Conservation (phyloP, 2,329 filamentous ascomycete genomes). For the Trichoderma gracile region DNA sequence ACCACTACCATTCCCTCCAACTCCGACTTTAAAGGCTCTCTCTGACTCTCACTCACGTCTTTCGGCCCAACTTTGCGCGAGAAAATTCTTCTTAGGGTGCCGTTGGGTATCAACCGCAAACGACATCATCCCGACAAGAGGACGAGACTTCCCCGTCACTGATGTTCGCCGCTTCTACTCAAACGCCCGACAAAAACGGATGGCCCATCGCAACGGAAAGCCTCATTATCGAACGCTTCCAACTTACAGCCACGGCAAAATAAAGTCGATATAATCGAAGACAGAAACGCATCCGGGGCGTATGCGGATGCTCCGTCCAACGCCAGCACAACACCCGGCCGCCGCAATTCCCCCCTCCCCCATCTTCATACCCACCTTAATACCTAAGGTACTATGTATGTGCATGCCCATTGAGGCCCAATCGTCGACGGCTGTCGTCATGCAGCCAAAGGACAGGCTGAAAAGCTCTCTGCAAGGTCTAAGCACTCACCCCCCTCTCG, state of each 20-base stretch:
- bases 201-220: background rate
- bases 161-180: background rate
- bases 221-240: background rate
- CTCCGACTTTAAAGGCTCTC: background rate
- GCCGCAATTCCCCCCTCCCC: no score
- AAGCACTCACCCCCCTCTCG: background rate
- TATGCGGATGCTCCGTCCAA: conserved; percentile 19
- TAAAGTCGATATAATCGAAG: background rate
- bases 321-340: conserved; percentile 25
- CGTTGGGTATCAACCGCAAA: conserved; percentile 25
- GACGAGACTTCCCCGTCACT: background rate
- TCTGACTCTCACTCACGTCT: background rate
- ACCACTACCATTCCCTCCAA: background rate
- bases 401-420: conserved; percentile 22
- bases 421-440: conserved; percentile 24
- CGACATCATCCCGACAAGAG: background rate
- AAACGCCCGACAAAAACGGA: background rate
- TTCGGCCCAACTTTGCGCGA: conserved; percentile 1
- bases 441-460: conserved; percentile 21
- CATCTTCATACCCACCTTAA: no score
- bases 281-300: background rate
- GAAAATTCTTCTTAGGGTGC: background rate
- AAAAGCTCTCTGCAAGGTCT: background rate
- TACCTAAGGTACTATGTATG: no score
- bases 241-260: background rate